These are phyloP conservation scores for Glonium stellatum DNA, from an alignment of 495 filamentous ascomycete species.

Conservation along the genomic window DNA sequence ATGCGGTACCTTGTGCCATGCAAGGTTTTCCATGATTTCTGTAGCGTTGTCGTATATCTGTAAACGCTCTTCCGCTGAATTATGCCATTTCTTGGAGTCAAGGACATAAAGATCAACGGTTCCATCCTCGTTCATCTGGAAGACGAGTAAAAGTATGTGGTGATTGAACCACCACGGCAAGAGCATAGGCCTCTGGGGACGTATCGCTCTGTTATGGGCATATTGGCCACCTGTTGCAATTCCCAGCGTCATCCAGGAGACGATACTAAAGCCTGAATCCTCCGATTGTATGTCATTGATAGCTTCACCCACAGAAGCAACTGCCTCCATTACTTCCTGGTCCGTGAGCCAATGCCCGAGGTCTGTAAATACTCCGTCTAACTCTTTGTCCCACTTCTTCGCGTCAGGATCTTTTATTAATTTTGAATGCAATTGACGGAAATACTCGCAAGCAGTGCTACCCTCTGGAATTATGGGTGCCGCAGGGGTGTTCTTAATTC, in stretches of 20 bases:
- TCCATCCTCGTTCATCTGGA: background rate
- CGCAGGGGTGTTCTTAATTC: background rate
- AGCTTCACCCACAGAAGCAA: background rate
- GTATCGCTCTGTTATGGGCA: background rate
- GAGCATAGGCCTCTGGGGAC: background rate
- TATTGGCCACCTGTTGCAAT: background rate
- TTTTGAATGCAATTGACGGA: background rate
- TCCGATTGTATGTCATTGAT: background rate
- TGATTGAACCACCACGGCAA: background rate
- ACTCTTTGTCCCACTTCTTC: background rate
- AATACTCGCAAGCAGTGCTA: background rate
- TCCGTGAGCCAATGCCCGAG: background rate
- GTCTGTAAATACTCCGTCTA: background rate
- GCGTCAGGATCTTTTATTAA: background rate
- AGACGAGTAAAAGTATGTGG: background rate
- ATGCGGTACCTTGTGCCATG: background rate
- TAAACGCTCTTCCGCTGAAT: background rate
- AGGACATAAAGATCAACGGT: background rate
- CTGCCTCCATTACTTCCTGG: background rate
- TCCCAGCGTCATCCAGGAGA: background rate
- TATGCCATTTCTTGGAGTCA: background rate
- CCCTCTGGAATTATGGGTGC: background rate
- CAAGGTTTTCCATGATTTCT: background rate
- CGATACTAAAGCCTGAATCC: background rate
- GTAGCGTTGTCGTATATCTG: background rate